Evolutionary conservation across 768 basidiomycete genomes (phyloP).

Genomic region (Crucibulum laeve): DNA sequence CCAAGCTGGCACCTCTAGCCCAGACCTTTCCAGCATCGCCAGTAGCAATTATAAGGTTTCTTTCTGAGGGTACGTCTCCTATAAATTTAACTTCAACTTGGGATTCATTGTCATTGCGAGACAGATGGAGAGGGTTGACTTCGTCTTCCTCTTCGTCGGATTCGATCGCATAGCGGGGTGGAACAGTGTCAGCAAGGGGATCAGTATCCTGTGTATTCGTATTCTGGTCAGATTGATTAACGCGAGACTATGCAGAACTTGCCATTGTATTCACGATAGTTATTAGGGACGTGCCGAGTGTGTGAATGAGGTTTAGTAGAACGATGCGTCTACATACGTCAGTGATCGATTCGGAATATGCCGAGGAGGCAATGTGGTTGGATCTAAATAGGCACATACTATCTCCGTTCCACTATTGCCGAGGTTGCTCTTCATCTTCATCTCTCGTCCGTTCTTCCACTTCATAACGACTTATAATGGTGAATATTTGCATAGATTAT

Average conservation of each 20-base stretch:
- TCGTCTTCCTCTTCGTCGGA: conserved; percentile 71
- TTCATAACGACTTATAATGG: neutral
- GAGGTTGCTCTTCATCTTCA: too few species aligned
- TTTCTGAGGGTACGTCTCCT: conserved; percentile 23
- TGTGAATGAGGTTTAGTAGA: too few species aligned
- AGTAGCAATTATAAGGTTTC: conserved; percentile 38
- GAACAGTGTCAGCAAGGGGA: conserved; percentile 50
- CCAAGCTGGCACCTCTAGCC: conserved; percentile 47
- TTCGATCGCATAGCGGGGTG: conserved; percentile 60
- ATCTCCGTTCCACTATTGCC: too few species aligned
- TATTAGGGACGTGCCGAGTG: too few species aligned
- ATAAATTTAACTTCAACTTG: conserved; percentile 30
- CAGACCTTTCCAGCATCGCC: conserved; percentile 43
- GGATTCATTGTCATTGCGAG: conserved; percentile 11
- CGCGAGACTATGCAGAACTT: too few species aligned
- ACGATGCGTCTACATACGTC: too few species aligned
- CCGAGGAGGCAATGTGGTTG: too few species aligned
- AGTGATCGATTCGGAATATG: too few species aligned
- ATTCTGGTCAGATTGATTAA: neutral
- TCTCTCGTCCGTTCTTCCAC: too few species aligned
- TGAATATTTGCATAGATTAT: neutral
- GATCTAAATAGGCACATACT: too few species aligned
- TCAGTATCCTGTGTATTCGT: conserved; percentile 37
- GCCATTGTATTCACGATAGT: too few species aligned
- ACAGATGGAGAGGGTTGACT: conserved; percentile 34